phyloP scores from a whole-genome alignment of 257 asterid genomes.

The Ajuga chamaepitys region DNA sequence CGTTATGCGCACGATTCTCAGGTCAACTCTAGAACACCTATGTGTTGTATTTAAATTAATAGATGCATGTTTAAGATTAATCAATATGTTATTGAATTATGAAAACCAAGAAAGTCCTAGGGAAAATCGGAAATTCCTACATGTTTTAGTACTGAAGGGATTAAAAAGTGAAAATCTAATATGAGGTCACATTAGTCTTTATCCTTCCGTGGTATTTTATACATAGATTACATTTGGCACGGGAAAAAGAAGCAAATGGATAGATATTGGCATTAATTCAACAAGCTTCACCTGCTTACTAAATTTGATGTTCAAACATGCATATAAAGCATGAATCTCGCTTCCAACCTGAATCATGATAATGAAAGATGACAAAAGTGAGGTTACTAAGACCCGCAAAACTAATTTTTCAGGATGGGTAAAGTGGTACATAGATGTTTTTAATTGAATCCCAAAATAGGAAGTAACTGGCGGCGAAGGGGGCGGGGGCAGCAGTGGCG shows the following conservation, averaged over 20 bases:
- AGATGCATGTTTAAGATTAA: too few species aligned
- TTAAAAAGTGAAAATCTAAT: conserved; percentile 1
- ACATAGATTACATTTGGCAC: background rate
- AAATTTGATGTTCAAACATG: conserved; percentile 42
- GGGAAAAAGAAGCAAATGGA: background rate
- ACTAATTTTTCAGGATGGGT: background rate
- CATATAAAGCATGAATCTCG: conserved; percentile 48
- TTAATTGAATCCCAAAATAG: conserved; percentile 50
- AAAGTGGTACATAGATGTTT: conserved; percentile 42
- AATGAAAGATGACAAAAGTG: too few species aligned
- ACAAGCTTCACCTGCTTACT: too few species aligned
- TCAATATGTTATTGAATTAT: too few species aligned
- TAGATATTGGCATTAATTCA: background rate
- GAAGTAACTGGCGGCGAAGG: too few species aligned
- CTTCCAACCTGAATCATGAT: conserved; percentile 35
- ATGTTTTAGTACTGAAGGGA: background rate
- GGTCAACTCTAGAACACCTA: too few species aligned
- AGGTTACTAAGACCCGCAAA: background rate
- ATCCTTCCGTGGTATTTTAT: background rate
- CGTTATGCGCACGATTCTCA: too few species aligned
- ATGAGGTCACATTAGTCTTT: background rate
- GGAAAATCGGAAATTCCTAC: too few species aligned
- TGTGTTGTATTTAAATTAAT: too few species aligned
- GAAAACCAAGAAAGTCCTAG: too few species aligned
- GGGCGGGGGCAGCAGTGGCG: too few species aligned